Evolutionary conservation across 805 yeast species (phyloP).

Genomic region (Saccharomycopsis malanga): DNA sequence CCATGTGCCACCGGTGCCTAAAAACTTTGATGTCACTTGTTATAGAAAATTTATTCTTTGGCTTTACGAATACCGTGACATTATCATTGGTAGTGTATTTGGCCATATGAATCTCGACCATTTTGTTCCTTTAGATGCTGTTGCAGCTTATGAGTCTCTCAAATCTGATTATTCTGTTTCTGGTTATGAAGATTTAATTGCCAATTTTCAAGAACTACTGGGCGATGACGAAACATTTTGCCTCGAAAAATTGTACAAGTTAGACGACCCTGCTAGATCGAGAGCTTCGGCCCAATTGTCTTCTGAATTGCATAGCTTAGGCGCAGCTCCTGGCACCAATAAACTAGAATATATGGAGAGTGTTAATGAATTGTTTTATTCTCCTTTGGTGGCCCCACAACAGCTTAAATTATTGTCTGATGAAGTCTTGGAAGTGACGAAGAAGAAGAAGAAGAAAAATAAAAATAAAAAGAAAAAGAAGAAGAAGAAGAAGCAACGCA

Average conservation of each 20-base stretch:
- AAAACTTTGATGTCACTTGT: constrained; percentile 69
- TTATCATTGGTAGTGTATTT: constrained; percentile 73
- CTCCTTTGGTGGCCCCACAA: constrained; percentile 16
- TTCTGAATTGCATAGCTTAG: constrained; percentile 35
- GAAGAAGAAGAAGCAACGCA: constrained; percentile 22
- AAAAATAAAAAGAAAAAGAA: constrained; percentile 23
- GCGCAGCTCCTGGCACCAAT: constrained; percentile 56
- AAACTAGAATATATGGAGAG: constrained; percentile 58
- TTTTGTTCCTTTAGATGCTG: constrained; percentile 68
- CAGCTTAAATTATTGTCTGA: constrained; percentile 20
- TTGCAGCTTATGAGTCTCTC: constrained; percentile 49
- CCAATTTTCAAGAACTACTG: constrained; percentile 9
- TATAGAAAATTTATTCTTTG: constrained; percentile 71
- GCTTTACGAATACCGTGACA: constrained; percentile 77
- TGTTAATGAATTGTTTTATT: constrained; percentile 40
- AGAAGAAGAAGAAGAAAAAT: not conserved
- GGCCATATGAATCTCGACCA: constrained; percentile 93
- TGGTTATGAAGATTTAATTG: constrained; percentile 28
- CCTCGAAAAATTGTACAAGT: not conserved
- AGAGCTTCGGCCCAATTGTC: constrained; percentile 30
- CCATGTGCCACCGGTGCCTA: constrained; percentile 81
- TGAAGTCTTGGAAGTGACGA: not conserved
- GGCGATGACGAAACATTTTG: constrained; percentile 13
- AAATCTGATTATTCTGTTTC: constrained; percentile 23
- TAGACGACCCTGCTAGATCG: not conserved